These are phyloP conservation scores for Cryptosporidium xiaoi DNA, from an alignment of 169 alveolate species.

Conservation along the genomic window DNA sequence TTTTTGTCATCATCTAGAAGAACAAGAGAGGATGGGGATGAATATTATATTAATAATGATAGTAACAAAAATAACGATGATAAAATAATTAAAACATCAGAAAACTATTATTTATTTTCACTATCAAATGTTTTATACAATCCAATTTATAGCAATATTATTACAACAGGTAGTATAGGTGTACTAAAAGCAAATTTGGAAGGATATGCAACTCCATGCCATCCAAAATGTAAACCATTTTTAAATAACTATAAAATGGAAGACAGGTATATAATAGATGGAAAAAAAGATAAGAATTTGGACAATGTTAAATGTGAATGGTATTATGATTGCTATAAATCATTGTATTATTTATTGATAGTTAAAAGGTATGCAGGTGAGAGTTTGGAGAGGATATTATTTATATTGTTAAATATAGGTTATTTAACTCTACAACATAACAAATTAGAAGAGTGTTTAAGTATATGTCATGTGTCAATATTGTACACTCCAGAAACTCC, in stretches of 20 bases:
- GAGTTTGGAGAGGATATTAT: slow-evolving; percentile 33
- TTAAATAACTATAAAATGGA: neutral
- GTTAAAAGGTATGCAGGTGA: slow-evolving; percentile 44
- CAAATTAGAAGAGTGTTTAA: slow-evolving; percentile 56
- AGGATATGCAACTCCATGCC: slow-evolving; percentile 73
- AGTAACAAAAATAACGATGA: slow-evolving; percentile 1
- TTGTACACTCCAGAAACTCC: slow-evolving; percentile 67
- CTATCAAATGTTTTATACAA: slow-evolving; percentile 39
- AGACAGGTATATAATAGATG: slow-evolving; percentile 4
- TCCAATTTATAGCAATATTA: slow-evolving; percentile 56
- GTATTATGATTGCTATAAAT: slow-evolving; percentile 42
- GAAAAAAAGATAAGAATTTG: slow-evolving; percentile 7
- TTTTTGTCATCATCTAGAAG: slow-evolving; percentile 33
- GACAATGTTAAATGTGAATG: slow-evolving; percentile 34
- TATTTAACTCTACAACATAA: slow-evolving; percentile 68
- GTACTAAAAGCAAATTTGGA: slow-evolving; percentile 61
- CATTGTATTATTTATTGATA: slow-evolving; percentile 29
- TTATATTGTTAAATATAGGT: slow-evolving; percentile 38
- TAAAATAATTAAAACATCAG: neutral
- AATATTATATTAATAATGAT: neutral
- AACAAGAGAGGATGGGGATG: neutral
- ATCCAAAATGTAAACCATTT: slow-evolving; percentile 59
- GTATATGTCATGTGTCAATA: slow-evolving; percentile 49
- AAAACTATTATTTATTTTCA: slow-evolving; percentile 6
- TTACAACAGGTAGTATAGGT: slow-evolving; percentile 60